Percentiles rank a stretch among this genome's conserved stretches.
Evolutionary conservation across 768 basidiomycete species (phyloP).

Genomic region (Naganishia vishniacii): DNA sequence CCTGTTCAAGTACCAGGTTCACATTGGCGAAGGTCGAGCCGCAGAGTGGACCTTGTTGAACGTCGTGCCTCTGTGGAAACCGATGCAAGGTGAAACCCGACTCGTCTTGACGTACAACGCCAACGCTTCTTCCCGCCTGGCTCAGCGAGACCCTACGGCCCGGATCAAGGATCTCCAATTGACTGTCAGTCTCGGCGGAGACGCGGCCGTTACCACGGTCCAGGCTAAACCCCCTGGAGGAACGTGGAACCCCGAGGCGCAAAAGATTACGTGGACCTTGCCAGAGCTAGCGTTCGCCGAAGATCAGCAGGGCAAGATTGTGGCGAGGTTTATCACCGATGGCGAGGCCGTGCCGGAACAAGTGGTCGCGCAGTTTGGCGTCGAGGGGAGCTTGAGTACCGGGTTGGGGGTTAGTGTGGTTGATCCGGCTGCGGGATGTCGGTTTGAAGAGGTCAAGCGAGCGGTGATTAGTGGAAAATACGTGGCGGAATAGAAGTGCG

Average conservation of each 20-base stretch:
- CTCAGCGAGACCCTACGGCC: neutral
- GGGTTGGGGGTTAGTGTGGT: slow-evolving; percentile 47
- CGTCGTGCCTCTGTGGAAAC: slow-evolving; percentile 49
- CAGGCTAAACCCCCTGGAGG: slow-evolving; percentile 51
- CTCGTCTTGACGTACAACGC: slow-evolving; percentile 48
- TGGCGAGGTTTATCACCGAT: slow-evolving; percentile 45
- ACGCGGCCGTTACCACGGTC: slow-evolving; percentile 40
- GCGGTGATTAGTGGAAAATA: slow-evolving; percentile 45
- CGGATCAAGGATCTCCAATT: slow-evolving; percentile 23
- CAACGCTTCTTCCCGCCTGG: slow-evolving; percentile 31
- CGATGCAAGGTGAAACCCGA: slow-evolving; percentile 47
- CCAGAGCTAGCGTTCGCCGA: slow-evolving; percentile 25
- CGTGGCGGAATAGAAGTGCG: slow-evolving; percentile 34
- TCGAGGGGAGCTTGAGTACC: slow-evolving; percentile 44
- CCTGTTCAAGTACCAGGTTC: slow-evolving; percentile 51
- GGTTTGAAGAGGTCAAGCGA: slow-evolving; percentile 43
- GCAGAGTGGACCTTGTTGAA: slow-evolving; percentile 41
- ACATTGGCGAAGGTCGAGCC: slow-evolving; percentile 39
- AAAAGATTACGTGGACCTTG: slow-evolving; percentile 44
- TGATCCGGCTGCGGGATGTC: slow-evolving; percentile 23
- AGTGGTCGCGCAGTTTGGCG: slow-evolving; percentile 44
- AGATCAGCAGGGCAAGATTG: slow-evolving; percentile 42
- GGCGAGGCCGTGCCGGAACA: slow-evolving; percentile 36
- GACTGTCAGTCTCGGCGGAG: slow-evolving; percentile 39
- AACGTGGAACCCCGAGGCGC: slow-evolving; percentile 40